phyloP scores from a whole-genome alignment of 1,139 yeast genomes.

The Yamadazyma siamensis region DNA sequence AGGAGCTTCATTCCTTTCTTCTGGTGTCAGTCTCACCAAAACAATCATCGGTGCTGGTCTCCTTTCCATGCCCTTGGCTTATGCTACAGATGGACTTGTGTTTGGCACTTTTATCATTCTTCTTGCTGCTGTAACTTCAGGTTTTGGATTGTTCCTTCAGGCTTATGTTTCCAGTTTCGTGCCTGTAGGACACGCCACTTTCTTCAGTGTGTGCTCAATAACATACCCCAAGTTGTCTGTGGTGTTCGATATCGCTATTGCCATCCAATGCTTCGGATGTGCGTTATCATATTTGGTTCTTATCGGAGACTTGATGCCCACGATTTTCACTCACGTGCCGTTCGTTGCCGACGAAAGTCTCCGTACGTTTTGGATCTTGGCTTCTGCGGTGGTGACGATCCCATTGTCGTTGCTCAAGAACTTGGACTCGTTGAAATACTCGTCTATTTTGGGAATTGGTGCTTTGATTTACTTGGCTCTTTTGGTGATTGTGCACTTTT shows the following conservation, averaged over 20 bases:
- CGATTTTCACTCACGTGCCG: slow-evolving; percentile 26
- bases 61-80: slow-evolving; percentile 88
- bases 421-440: slow-evolving; percentile 43
- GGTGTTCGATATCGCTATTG: slow-evolving; percentile 82
- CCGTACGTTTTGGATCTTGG: slow-evolving; percentile 37
- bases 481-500: slow-evolving; percentile 33
- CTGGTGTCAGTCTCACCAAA: slow-evolving; percentile 59
- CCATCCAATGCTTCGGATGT: slow-evolving; percentile 68
- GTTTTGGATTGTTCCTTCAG: slow-evolving; percentile 76
- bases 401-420: slow-evolving; percentile 43
- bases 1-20: slow-evolving; percentile 41
- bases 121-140: slow-evolving; percentile 75
- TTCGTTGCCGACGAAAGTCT: slow-evolving; percentile 18
- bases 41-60: slow-evolving; percentile 90
- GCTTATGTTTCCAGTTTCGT: slow-evolving; percentile 70
- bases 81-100: slow-evolving; percentile 76
- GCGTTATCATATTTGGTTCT: slow-evolving; percentile 45
- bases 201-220: slow-evolving; percentile 76
- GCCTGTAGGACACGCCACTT: slow-evolving; percentile 74
- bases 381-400: slow-evolving; percentile 31
- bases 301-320: slow-evolving; percentile 47
- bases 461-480: slow-evolving; percentile 39
- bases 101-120: slow-evolving; percentile 64
- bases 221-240: slow-evolving; percentile 85
- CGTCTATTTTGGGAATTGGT: slow-evolving; percentile 39